A percentile compares a stretch with the other conserved stretches of the same genome.
Evolutionary conservation across 345 rosid genomes (phyloP).

Genomic region (Trapa incisa): DNA sequence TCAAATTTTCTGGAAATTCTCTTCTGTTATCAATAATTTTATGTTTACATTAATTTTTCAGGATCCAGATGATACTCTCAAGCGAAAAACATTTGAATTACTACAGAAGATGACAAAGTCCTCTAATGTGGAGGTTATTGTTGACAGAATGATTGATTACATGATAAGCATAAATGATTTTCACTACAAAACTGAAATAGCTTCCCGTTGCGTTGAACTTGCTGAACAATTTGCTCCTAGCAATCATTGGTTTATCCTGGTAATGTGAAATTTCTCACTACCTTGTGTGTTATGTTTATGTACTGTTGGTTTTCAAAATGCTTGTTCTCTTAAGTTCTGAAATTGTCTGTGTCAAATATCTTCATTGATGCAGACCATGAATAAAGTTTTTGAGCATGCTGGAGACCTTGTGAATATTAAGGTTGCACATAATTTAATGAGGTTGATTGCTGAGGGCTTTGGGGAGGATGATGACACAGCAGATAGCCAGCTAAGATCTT

Average conservation of each 20-base stretch:
- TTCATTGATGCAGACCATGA: constrained; percentile 48
- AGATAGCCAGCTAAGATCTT: constrained; percentile 77
- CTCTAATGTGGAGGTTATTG: constrained; percentile 93
- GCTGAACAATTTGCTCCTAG: constrained; percentile 99
- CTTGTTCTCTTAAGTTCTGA: not conserved
- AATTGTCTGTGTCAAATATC: constrained; percentile 6
- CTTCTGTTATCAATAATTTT: not conserved
- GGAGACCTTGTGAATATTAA: constrained; percentile 89
- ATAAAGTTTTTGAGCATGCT: constrained; percentile 94
- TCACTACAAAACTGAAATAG: constrained; percentile 97
- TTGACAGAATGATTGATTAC: constrained; percentile 94
- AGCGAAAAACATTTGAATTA: constrained; percentile 90
- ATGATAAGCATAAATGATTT: constrained; percentile 85
- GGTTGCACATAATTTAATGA: constrained; percentile 93
- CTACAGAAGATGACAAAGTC: constrained; percentile 96
- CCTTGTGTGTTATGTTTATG: not conserved
- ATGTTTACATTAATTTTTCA: constrained; percentile 21
- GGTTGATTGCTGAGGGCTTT: constrained; percentile 92
- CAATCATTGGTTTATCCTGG: constrained; percentile 98
- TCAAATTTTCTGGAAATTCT: not conserved
- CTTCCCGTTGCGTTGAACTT: constrained; percentile 87
- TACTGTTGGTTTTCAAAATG: constrained; percentile 7
- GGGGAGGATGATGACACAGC: constrained; percentile 88
- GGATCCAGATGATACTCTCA: constrained; percentile 98
- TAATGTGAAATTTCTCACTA: constrained; percentile 11